phyloP scores from a whole-genome alignment of 495 filamentous ascomycete species.

The Aspergillus bertholletiae region DNA sequence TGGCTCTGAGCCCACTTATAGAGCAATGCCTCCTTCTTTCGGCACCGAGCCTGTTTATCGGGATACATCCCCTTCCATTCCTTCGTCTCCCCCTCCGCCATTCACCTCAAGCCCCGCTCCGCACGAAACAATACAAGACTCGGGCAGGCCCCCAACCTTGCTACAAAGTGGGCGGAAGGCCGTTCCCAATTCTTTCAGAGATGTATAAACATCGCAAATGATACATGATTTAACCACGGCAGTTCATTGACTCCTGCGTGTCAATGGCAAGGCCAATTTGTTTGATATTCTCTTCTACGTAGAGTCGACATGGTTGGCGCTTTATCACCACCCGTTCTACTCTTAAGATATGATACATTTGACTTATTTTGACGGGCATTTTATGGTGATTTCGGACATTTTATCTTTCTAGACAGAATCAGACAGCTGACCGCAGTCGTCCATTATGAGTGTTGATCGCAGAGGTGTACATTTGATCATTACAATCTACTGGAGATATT shows the following conservation, averaged over 20 bases:
- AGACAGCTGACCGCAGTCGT: not conserved
- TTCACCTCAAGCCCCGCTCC: slow-evolving; percentile 23
- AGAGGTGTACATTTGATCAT: not conserved
- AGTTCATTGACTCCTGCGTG: not conserved
- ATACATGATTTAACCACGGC: not conserved
- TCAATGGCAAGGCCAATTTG: not conserved
- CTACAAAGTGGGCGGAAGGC: slow-evolving; percentile 42
- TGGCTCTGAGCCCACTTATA: not conserved
- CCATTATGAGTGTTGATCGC: not conserved
- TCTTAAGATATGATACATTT: too few species aligned
- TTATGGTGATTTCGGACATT: not conserved
- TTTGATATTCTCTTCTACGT: not conserved
- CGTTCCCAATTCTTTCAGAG: slow-evolving; percentile 26
- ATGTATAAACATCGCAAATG: slow-evolving; percentile 21
- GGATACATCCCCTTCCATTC: slow-evolving; percentile 21
- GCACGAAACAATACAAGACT: slow-evolving; percentile 21
- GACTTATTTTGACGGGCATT: not conserved
- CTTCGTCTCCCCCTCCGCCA: slow-evolving; percentile 35
- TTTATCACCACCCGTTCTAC: not conserved
- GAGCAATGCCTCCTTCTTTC: not conserved
- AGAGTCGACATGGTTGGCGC: not conserved
- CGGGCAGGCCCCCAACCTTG: slow-evolving; percentile 40
- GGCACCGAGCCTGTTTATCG: not conserved
- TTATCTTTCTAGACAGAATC: not conserved
- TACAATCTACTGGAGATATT: not conserved